Evolutionary conservation across 2,329 filamentous ascomycete species (phyloP).

Genomic region (Pyrenophora teres): DNA sequence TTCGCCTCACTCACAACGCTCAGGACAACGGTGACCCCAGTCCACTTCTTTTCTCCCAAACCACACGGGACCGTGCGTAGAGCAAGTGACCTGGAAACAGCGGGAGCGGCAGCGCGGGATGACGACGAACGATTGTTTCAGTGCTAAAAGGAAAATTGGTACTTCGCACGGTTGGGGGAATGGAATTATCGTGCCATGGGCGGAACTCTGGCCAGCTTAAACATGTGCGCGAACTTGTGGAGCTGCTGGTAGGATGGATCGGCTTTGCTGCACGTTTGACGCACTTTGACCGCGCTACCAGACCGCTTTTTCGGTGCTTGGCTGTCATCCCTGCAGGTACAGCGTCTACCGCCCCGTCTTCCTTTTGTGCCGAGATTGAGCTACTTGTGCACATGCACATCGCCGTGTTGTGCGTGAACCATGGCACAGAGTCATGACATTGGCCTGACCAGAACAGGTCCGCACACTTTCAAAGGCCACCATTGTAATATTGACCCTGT

Average conservation of each 20-base stretch:
- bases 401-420: conserved; percentile 31
- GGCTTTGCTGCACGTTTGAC: conserved; percentile 2
- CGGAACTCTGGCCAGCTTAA: conserved; percentile 12
- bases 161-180: conserved; percentile 25
- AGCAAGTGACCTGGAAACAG: too few relatives aligned
- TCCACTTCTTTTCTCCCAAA: too few relatives aligned
- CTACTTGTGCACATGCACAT: conserved; percentile 16
- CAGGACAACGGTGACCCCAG: too few relatives aligned
- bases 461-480: not conserved
- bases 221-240: conserved; percentile 35
- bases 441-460: not conserved
- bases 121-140: not conserved
- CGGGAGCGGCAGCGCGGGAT: too few relatives aligned
- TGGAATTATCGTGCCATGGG: conserved; percentile 1
- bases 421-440: conserved; percentile 1
- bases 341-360: conserved; percentile 12
- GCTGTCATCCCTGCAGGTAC: conserved; percentile 26
- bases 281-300: conserved; percentile 15
- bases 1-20: too few relatives aligned
- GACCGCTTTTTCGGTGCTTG: conserved; percentile 30
- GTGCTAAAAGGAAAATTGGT: not conserved
- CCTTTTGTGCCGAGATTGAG: conserved; percentile 12
- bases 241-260: conserved; percentile 21
- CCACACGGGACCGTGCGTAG: too few relatives aligned
- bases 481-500: not conserved